Conservation (phyloP, 352 stramenopile genomes). For the Phytopythium montanum region DNA sequence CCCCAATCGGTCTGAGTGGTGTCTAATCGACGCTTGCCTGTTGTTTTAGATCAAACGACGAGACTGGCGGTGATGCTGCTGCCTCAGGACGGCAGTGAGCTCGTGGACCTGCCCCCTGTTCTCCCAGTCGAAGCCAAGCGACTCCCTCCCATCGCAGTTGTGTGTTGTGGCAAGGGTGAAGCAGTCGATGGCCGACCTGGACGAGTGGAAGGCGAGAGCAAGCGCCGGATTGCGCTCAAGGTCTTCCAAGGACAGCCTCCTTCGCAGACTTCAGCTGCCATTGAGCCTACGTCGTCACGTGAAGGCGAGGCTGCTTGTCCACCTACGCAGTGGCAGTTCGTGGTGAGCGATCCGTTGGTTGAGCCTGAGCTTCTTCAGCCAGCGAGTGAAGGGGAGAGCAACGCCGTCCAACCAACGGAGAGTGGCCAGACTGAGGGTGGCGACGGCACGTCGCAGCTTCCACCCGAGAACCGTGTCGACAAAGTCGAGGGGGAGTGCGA, state of each 20-base stretch:
- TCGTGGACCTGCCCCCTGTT: conserved; percentile 10
- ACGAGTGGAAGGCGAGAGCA: conserved; percentile 30
- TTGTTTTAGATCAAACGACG: conserved; percentile 4
- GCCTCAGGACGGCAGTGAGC: not conserved
- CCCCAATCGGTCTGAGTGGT: too few species aligned
- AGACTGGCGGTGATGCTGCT: conserved; percentile 5
- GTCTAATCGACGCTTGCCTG: not conserved
- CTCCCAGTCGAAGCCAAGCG: conserved; percentile 15
- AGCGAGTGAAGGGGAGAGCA: not conserved
- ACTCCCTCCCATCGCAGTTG: conserved; percentile 14
- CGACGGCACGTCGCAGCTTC: not conserved
- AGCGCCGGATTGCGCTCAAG: conserved; percentile 26
- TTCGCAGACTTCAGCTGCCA: not conserved
- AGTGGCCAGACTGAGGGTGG: not conserved
- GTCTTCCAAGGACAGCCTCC: conserved; percentile 33
- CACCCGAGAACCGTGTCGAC: conserved; percentile 13
- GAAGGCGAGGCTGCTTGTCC: not conserved
- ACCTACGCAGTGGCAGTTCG: conserved; percentile 24
- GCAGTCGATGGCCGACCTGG: not conserved
- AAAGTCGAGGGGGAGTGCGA: conserved; percentile 17
- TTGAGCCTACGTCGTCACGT: not conserved
- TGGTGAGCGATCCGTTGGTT: not conserved
- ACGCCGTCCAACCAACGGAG: not conserved
- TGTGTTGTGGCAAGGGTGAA: conserved; percentile 5
- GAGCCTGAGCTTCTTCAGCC: not conserved